phyloP scores from a whole-genome alignment of 176 grass and related monocot genomes.

The Musa itinerans region DNA sequence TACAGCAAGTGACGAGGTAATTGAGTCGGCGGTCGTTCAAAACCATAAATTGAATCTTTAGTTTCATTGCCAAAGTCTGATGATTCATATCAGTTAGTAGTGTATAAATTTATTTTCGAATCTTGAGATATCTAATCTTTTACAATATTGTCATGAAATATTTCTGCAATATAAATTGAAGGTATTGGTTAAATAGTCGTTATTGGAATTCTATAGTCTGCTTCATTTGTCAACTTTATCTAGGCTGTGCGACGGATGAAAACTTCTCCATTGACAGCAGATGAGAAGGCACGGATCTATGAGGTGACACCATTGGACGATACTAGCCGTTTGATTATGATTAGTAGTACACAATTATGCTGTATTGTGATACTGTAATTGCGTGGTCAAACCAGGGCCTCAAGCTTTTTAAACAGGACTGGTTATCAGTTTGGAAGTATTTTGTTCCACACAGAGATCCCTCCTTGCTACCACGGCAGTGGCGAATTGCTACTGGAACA shows the following conservation, averaged over 20 bases:
- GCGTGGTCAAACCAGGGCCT: conserved; percentile 50
- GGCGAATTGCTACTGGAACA: conserved; percentile 67
- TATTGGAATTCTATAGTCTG: neutral
- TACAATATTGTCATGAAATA: too few relatives aligned
- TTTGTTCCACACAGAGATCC: conserved; percentile 77
- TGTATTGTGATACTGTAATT: neutral
- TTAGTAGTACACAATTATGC: neutral
- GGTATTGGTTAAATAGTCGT: too few relatives aligned
- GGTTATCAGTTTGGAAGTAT: conserved; percentile 70
- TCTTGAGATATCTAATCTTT: too few relatives aligned
- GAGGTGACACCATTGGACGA: conserved; percentile 34
- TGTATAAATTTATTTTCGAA: too few relatives aligned
- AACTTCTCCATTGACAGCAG: conserved; percentile 55
- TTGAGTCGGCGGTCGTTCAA: too few relatives aligned
- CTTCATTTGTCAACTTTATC: conserved; percentile 31
- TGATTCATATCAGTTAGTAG: too few relatives aligned
- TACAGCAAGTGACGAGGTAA: too few relatives aligned
- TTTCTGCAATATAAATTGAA: too few relatives aligned
- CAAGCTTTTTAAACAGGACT: conserved; percentile 77
- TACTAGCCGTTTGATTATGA: neutral
- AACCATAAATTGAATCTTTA: too few relatives aligned
- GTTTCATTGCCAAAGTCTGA: too few relatives aligned
- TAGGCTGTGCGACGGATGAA: conserved; percentile 74
- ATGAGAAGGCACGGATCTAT: conserved; percentile 57
- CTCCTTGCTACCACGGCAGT: conserved; percentile 63